Evolutionary conservation across 1,284 basidiomycete species (phyloP).

Genomic region (Puccinia hordei): DNA sequence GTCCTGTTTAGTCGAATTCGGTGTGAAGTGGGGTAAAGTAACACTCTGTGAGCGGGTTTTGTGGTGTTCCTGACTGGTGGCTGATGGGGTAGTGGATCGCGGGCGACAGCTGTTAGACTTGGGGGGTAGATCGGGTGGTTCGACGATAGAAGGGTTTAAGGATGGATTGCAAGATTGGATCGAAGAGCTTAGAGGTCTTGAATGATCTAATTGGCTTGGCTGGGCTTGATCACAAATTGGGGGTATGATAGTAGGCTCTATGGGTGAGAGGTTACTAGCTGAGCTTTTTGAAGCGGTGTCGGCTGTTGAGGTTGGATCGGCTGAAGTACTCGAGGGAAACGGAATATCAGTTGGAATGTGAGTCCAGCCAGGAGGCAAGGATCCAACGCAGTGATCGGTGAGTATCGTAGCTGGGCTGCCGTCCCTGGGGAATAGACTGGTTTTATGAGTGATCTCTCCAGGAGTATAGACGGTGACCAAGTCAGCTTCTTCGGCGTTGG

Average conservation of each 20-base stretch:
- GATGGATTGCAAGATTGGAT: neutral
- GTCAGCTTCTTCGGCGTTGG: constrained; percentile 29
- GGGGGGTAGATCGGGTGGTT: neutral
- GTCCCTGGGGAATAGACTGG: constrained; percentile 47
- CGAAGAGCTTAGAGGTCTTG: neutral
- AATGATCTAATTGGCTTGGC: neutral
- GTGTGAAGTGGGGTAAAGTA: constrained; percentile 5
- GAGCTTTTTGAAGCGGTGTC: constrained; percentile 23
- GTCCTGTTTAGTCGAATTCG: neutral
- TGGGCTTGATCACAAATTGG: constrained; percentile 2
- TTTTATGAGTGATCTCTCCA: constrained; percentile 37
- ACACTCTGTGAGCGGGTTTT: constrained; percentile 22
- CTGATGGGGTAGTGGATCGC: constrained; percentile 2
- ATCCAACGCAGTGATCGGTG: constrained; percentile 11
- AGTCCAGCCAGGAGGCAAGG: constrained; percentile 39
- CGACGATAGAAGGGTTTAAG: neutral
- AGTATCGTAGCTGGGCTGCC: constrained; percentile 31
- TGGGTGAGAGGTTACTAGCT: constrained; percentile 7
- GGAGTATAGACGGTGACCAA: constrained; percentile 49
- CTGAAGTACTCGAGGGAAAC: neutral
- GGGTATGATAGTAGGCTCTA: constrained; percentile 12
- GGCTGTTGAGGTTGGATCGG: constrained; percentile 28
- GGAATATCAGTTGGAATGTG: constrained; percentile 11
- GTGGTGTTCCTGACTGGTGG: constrained; percentile 11
- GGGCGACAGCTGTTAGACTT: constrained; percentile 28